A percentile compares a stretch with the other conserved stretches of the same genome.
Conservation (phyloP, 2,329 filamentous ascomycete genomes). For the Xylaria multiplex region DNA sequence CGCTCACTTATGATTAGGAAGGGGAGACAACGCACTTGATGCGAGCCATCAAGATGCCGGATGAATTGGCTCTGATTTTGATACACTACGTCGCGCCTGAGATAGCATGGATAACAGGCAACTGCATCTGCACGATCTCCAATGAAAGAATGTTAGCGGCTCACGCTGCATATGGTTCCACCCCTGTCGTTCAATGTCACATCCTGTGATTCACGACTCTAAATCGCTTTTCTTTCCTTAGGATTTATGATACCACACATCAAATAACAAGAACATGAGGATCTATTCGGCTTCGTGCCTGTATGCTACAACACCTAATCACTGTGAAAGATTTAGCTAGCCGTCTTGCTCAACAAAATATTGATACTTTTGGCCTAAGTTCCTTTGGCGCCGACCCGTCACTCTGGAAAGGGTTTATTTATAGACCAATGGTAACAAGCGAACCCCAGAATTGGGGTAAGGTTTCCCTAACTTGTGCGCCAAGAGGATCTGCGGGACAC, state of each 20-base stretch:
- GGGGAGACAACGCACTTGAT: neutral
- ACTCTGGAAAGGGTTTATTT: constrained; percentile 26
- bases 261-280: neutral
- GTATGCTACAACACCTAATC: neutral
- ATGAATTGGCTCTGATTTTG: constrained; percentile 20
- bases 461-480: constrained; percentile 23
- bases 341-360: neutral
- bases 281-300: neutral
- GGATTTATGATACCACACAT: constrained; percentile 1
- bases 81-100: constrained; percentile 15
- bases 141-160: constrained; percentile 37
- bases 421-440: constrained; percentile 33
- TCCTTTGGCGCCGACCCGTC: constrained; percentile 30
- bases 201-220: neutral
- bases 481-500: constrained; percentile 33
- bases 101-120: constrained; percentile 29
- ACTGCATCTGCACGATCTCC: constrained; percentile 30
- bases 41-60: constrained; percentile 14
- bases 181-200: constrained; percentile 8
- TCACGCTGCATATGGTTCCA: constrained; percentile 30
- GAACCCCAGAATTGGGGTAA: constrained; percentile 31
- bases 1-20: neutral
- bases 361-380: neutral
- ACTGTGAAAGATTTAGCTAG: neutral
- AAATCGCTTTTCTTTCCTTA: neutral